Evolutionary conservation across 1,284 basidiomycete species (phyloP).

Genomic region (Malassezia vespertilionis): DNA sequence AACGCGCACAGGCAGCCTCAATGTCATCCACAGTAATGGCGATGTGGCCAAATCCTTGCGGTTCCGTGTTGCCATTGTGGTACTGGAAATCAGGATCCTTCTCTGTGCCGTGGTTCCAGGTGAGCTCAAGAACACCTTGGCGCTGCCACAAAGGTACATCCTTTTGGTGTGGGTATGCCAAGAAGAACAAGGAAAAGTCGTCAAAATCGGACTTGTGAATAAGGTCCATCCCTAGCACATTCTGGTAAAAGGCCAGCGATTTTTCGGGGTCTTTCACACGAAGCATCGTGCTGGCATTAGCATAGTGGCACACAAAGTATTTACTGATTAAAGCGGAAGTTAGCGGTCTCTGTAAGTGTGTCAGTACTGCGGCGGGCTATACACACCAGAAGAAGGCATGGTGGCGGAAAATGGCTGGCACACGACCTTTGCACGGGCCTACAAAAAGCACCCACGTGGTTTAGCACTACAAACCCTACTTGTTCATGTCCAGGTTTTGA

Average conservation of each 20-base stretch:
- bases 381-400: conserved; percentile 11
- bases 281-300: conserved; percentile 61
- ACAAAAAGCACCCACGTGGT: background rate
- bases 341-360: conserved; percentile 29
- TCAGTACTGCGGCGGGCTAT: no score
- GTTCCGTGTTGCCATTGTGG: conserved; percentile 44
- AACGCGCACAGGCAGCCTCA: conserved; percentile 68
- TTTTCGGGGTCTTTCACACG: conserved; percentile 73
- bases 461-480: background rate
- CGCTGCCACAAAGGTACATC: conserved; percentile 52
- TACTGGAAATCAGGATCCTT: conserved; percentile 32
- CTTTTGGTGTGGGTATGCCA: conserved; percentile 62
- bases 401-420: background rate
- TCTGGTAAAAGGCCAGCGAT: conserved; percentile 40
- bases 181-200: conserved; percentile 62
- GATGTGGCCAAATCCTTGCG: conserved; percentile 52
- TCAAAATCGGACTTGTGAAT: conserved; percentile 50
- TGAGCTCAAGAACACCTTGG: conserved; percentile 52
- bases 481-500: conserved; percentile 4
- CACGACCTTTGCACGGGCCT: background rate
- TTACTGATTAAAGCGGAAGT: conserved; percentile 42
- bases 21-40: conserved; percentile 74
- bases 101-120: conserved; percentile 45
- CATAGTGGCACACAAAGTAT: no score
- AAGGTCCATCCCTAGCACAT: conserved; percentile 73